phyloP scores from a whole-genome alignment of 108 stramenopile species.

The Discostella pseudostelligera region DNA sequence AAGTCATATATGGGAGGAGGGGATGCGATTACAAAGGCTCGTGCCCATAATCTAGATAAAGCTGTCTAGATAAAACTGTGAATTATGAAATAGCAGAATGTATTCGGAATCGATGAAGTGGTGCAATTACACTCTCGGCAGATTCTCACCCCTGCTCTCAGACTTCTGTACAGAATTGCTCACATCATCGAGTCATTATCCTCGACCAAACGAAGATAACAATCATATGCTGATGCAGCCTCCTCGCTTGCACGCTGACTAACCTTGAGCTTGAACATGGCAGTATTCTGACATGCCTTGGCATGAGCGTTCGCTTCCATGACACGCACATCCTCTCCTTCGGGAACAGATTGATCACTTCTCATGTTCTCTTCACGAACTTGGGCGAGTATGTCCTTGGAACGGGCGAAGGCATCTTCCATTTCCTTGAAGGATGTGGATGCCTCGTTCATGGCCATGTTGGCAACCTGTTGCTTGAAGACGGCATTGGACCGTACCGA shows the following conservation, averaged over 20 bases:
- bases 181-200: too few species aligned
- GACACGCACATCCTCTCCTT: slow-evolving; percentile 22
- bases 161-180: too few species aligned
- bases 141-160: too few species aligned
- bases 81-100: too few species aligned
- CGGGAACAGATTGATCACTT: slow-evolving; percentile 12
- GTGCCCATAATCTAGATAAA: neutral
- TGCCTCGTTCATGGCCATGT: slow-evolving; percentile 49
- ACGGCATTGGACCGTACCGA: slow-evolving; percentile 16
- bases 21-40: too few species aligned
- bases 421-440: slow-evolving; percentile 31
- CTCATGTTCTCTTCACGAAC: neutral
- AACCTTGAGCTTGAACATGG: slow-evolving; percentile 46
- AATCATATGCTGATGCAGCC: slow-evolving; percentile 29
- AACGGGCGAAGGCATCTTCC: slow-evolving; percentile 29
- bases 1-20: too few species aligned
- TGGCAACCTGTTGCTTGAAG: slow-evolving; percentile 44
- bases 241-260: slow-evolving; percentile 43
- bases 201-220: slow-evolving; percentile 5
- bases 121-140: too few species aligned
- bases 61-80: neutral
- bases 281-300: slow-evolving; percentile 31
- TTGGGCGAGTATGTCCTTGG: slow-evolving; percentile 24
- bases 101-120: too few species aligned
- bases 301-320: slow-evolving; percentile 32